Base-by-base conservation (phyloP, 2,329 filamentous ascomycete species). In the Ploettnerulaceae sp. region DNA sequence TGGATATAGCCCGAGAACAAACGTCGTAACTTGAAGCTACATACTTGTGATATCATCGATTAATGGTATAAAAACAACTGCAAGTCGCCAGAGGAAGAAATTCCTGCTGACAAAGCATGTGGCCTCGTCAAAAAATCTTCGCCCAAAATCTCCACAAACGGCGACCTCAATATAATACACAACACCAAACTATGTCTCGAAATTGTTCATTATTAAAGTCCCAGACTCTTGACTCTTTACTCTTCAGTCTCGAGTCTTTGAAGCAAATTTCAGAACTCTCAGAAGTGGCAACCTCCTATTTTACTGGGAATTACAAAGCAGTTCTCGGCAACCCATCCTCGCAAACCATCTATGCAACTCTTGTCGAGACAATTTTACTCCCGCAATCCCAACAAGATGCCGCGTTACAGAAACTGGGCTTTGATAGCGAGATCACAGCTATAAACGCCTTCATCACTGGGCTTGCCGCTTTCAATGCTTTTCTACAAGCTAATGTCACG, bases 401-500 rank as follows among this genome's bases (percentile, higher is more conserved):
- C 4, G 43, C 44, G 22, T 42, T 60, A 12, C 48, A 57, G 8
- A 21, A 53, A 8, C 40, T 38, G 5, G 28, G 39, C 5, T 34
- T 47, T 17, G 32, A n/a, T 7, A 31, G 17, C 20, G 40, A 49
- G 5, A 41, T 47, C 14, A 49, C 45, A 9, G 41, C 48, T 11
- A 44, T 57, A 1, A 45, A 52, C 11, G 57, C 61, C 12, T 51
- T 65, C 6, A 47, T 64, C 31, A 53, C 85, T 25, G 86, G 81
- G 7, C 69, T 87, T 37, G 81, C 84, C 1, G 78, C 84, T 1
- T 73, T 95, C 8, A 77, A 88, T 60, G 79, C 83, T 8, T 96
- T 95, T 63, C 67, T 95, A 12, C 90, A 96, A 64, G 81, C 81
- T 1, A 95, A 89, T 62, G 86, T 94, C 44, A 95, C 90, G 3